Base-by-base conservation (phyloP, 176 grass and related monocot species). In the Bromus sterilis region DNA sequence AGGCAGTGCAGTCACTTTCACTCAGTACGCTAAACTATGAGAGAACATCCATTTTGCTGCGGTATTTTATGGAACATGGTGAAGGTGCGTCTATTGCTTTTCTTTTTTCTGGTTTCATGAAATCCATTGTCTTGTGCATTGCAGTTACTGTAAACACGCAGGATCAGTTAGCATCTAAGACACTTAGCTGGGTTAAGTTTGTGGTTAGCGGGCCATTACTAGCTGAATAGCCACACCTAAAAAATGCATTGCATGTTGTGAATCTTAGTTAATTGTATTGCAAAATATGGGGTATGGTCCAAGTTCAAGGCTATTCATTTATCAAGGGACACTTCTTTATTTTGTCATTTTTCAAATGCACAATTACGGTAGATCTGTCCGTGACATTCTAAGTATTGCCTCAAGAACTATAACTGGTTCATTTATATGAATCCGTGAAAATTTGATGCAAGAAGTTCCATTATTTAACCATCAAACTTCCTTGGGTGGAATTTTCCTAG, bases 1-100 rank as follows among this genome's bases (percentile, higher is more conserved):
- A 85, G 81, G 95, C 92, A 58, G 95, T 98, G 64, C 78, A 85
- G 59, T 98, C 90, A 58, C 90, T 98, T 94, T 98, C 92, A 55
- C 88, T 98, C n/a, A 86, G 78, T 39, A 98, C 95, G 18, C 82
- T 98, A 58, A 98, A 98, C 71, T 83, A 78, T 79, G 90, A 94
- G 83, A 94, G 95, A 88, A 82, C 84, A 59, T 93, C 92, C 75
- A 91, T 95, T 53, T 71, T 95, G 77, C 78, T 95, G 74, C 78
- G 93, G 18, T 77, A 91, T 85, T 94, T 91, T 42, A 92, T 91
- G 86, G 79, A 87, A 71, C 57, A 20, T 86, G 82, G 78, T 63
- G 81, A 89, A 95, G 92, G 92, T 98, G 84, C 75, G 82, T 43
- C 24, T 74, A 11, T n/a, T 9, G 9, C 1, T 32, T 70, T 70